phyloP scores from a whole-genome alignment of 805 yeast genomes.

The Metschnikowia henanensis region DNA sequence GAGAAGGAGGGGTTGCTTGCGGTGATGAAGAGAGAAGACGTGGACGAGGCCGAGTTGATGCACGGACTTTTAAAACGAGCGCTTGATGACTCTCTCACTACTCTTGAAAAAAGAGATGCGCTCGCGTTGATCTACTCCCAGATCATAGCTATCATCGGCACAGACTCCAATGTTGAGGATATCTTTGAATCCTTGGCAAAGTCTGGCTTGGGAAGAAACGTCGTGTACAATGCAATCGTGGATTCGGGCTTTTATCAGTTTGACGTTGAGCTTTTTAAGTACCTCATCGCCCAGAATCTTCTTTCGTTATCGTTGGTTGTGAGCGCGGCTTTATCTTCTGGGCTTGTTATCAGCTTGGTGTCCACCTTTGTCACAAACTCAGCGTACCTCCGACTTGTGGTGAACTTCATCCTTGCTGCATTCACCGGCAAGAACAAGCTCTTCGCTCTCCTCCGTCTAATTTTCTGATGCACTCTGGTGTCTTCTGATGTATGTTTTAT shows the following conservation, averaged over 20 bases:
- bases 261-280: slow-evolving; percentile 18
- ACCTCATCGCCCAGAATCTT: slow-evolving; percentile 16
- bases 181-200: slow-evolving; percentile 22
- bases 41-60: slow-evolving; percentile 9
- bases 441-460: slow-evolving; percentile 8
- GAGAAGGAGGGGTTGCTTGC: slow-evolving; percentile 8
- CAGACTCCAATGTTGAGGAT: slow-evolving; percentile 19
- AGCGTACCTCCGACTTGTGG: slow-evolving; percentile 13
- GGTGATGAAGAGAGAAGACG: slow-evolving; percentile 13
- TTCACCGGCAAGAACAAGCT: slow-evolving; percentile 15
- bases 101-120: slow-evolving; percentile 13
- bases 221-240: slow-evolving; percentile 17
- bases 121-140: slow-evolving; percentile 11
- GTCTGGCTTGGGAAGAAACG: slow-evolving; percentile 24
- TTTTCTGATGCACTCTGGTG: too few species aligned
- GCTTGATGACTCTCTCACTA: slow-evolving; percentile 1
- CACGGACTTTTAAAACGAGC: slow-evolving; percentile 7
- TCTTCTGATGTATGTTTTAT: too few species aligned
- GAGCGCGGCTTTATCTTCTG: slow-evolving; percentile 16
- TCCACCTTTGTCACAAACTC: slow-evolving; percentile 14
- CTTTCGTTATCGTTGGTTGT: slow-evolving; percentile 13
- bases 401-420: slow-evolving; percentile 15
- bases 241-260: slow-evolving; percentile 21
- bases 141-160: slow-evolving; percentile 20
- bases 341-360: slow-evolving; percentile 13